Evolutionary conservation across 148 eudicot species (phyloP), one percentile per base, ranked within the genome.

Genomic region (Chenopodium album): DNA sequence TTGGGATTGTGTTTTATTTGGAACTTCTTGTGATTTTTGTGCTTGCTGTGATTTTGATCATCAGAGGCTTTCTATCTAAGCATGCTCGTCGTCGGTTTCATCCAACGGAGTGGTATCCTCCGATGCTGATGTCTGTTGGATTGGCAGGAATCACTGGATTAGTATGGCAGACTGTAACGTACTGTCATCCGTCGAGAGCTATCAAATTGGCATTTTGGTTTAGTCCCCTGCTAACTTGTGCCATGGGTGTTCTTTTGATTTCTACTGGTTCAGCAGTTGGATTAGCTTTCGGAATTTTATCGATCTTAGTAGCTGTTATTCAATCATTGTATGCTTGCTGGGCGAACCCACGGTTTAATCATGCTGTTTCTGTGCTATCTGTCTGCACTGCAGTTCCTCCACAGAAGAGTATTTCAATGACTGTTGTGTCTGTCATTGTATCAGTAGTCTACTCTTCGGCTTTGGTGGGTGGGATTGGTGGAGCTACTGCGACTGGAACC

Each of bases 281-380:
- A 20, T 79, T 90, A 77, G 93, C 87, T 3, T 79, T 83, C 10
- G 92, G 86, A 0, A 83, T 82, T 3, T 20, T 88, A 7, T 86
- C 89, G 1, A 76, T 91, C 17, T 29, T 88, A 1, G 89, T 84
- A 0, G 78, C 91, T 4, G 48, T 90, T 4, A 64, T 88, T 13
- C 90, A 84, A 28, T 85, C 92, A 3, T 81, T 91, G 3, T 91
- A 92, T 44, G 88, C 89, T 0, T 92, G 94, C 26, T 92, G 94
- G 97, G 89, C 81, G 32, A 86, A 75, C 46, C 91, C 92, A 0
- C 79, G 90, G 3, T 87, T 91, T 26, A 79, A 85, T 7, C 87
- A 90, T 28, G 85, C 90, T 4, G 54, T 31, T n/a, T 73, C 82
- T 3, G 79, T 92, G 1, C 19, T 91, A 8, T 67, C 84, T 76